Evolutionary conservation across 768 basidiomycete species (phyloP).

Genomic region (Rossbeevera mucosa): DNA sequence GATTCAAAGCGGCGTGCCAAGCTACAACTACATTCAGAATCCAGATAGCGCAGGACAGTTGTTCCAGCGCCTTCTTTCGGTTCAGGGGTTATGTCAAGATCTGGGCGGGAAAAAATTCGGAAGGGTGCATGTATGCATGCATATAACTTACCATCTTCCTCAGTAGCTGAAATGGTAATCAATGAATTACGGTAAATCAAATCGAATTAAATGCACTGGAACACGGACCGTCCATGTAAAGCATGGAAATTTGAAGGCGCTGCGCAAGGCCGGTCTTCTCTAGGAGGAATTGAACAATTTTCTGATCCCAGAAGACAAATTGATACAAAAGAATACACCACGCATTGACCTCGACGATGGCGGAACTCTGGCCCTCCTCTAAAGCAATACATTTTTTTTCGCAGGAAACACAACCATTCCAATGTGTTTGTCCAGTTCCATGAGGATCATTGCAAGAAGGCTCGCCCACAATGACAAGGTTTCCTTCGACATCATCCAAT

Average conservation of each 20-base stretch:
- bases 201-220: background rate
- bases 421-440: background rate
- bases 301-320: background rate
- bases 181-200: too few relatives aligned
- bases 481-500: background rate
- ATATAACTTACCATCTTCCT: too few relatives aligned
- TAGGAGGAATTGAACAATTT: background rate
- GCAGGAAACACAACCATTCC: background rate
- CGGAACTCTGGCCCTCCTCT: background rate
- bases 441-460: background rate
- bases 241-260: background rate
- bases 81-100: background rate
- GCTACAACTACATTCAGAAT: background rate
- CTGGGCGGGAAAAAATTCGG: too few relatives aligned
- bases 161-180: background rate
- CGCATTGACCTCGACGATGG: background rate
- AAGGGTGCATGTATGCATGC: too few relatives aligned
- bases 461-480: background rate
- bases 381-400: background rate
- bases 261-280: background rate
- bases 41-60: background rate
- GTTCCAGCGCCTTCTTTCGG: background rate
- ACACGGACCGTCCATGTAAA: background rate
- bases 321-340: background rate
- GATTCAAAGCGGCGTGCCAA: background rate